These are phyloP conservation scores for Zopfia rhizophila DNA, from an alignment of 2,329 filamentous ascomycete genomes.

Conservation along the genomic window DNA sequence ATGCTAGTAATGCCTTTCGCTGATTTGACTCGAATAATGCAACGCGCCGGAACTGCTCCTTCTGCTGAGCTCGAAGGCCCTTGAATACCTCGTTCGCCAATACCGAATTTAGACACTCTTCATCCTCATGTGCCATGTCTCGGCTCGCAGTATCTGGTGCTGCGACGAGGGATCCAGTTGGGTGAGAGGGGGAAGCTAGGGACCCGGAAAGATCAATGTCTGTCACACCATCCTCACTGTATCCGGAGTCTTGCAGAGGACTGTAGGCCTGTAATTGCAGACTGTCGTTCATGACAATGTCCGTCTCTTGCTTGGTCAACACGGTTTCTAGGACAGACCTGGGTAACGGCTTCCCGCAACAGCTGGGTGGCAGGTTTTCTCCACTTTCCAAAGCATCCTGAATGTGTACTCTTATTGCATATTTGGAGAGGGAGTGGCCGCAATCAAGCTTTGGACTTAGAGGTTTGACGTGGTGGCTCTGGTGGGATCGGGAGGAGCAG, in stretches of 20 bases:
- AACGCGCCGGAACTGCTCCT: constrained; percentile 41
- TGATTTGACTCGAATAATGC: constrained; percentile 47
- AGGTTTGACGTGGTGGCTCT: constrained; percentile 35
- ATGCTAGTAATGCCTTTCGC: constrained; percentile 37
- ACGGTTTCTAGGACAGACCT: constrained; percentile 51
- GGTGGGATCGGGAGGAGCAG: constrained; percentile 39
- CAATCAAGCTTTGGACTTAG: constrained; percentile 40
- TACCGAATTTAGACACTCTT: constrained; percentile 31
- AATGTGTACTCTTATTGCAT: constrained; percentile 43
- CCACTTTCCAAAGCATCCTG: constrained; percentile 47
- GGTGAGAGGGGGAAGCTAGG: constrained; percentile 12
- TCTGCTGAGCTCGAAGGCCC: constrained; percentile 38
- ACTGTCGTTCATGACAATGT: constrained; percentile 30
- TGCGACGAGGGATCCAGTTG: constrained; percentile 14
- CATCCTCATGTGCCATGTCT: constrained; percentile 23
- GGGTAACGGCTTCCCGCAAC: constrained; percentile 55
- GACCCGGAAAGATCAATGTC: constrained; percentile 29
- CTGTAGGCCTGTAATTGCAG: constrained; percentile 27
- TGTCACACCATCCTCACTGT: constrained; percentile 39
- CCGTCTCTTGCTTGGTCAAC: constrained; percentile 51
- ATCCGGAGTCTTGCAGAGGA: constrained; percentile 37
- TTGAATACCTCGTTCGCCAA: constrained; percentile 40
- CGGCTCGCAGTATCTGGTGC: constrained; percentile 15
- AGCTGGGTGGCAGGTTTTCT: constrained; percentile 47
- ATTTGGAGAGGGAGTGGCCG: constrained; percentile 42